Conservation (phyloP, 495 filamentous ascomycete species). For the Lasiosphaeria ovina region DNA sequence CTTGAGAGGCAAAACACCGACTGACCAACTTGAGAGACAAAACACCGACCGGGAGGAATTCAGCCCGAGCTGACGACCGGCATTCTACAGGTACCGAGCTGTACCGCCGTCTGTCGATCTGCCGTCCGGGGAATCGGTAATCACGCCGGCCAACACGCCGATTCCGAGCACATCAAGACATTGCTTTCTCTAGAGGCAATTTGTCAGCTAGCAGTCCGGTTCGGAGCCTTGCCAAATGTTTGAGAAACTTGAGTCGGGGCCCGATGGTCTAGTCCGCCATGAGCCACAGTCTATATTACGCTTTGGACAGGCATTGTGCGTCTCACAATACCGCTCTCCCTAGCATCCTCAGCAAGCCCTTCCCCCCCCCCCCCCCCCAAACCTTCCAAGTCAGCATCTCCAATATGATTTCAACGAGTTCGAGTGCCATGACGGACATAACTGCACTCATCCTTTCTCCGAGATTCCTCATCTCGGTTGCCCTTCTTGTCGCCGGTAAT, state of each 20-base stretch:
- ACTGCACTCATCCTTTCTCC: background rate
- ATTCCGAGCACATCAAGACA: background rate
- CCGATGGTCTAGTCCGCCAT: background rate
- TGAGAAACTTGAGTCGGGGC: background rate
- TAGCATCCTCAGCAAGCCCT: background rate
- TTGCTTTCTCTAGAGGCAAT: background rate
- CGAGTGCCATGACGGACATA: background rate
- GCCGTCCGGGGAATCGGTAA: background rate
- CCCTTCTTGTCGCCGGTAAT: background rate
- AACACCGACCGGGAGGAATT: background rate
- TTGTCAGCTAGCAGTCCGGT: background rate
- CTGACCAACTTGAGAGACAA: background rate
- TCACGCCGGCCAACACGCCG: background rate
- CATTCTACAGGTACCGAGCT: background rate
- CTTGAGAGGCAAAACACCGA: background rate
- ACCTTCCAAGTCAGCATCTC: background rate
- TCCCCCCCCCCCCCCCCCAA: background rate
- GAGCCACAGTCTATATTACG: slow-evolving; percentile 1
- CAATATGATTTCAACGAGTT: background rate
- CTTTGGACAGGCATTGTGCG: background rate
- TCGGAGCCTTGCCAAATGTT: background rate
- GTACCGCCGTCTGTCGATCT: background rate
- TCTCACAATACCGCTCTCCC: background rate
- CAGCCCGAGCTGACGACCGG: background rate
- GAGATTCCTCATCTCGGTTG: background rate